Base-by-base conservation (phyloP, 495 filamentous ascomycete species). In the Talaromyces wortmannii region DNA sequence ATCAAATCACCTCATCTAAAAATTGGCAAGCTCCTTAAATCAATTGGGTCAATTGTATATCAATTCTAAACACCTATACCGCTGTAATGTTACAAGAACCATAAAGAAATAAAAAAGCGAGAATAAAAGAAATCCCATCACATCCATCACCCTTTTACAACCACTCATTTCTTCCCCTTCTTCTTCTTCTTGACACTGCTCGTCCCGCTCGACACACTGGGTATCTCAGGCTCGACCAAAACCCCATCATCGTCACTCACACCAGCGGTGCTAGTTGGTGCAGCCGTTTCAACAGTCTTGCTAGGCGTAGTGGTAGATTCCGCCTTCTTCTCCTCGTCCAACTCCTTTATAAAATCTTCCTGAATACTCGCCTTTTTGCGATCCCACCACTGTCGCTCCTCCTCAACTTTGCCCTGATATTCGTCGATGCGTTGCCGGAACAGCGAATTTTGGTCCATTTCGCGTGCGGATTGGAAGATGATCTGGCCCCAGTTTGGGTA, bases 401-500 rank as follows among this genome's bases (percentile, higher is more conserved):
- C 70, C 11, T 73, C 76, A 0, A 82, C 71, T 59, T 90, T 85
- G 32, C 70, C 74, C 61, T 90, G 84, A 43, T 96, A 78, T 49
- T 82, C 81, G 7, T 77, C 74, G 10, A 88, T 69, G 1, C 82
- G 77, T 45, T 82, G 73, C 43, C 84, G 83, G 60, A 88, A 73
- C 10, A 80, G 67, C 6, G 70, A 71, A 61, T 90, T 88, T 57
- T 87, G 83, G 52, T 84, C 78, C 76, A 92, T 91, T 66, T 91
- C 88, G 56, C 88, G 88, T 43, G 94, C 95, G 18, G 87, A 89
- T 70, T 98, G 94, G 79, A 98, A 98, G 64, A 98, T 97, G 23
- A 78, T 83, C 62, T 92, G 86, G 59, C 94, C 94, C 94, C 94
- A 98, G 61, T 84, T 83, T 10, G 89, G 83, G 5, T 78, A 72